phyloP scores from a whole-genome alignment of 345 rosid species.

The Gossypium longicalyx region DNA sequence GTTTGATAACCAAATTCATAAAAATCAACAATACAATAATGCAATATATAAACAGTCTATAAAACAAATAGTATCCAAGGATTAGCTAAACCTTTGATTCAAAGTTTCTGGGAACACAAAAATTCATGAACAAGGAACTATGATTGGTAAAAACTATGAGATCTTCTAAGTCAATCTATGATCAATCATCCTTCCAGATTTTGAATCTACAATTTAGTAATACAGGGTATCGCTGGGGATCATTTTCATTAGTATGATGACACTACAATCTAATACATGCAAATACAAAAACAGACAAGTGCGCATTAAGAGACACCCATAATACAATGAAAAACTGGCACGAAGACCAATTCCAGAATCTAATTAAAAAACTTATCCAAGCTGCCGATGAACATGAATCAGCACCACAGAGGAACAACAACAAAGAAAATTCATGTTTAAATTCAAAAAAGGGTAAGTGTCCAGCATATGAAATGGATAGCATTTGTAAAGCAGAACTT shows the following conservation, averaged over 20 bases:
- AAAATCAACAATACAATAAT: background rate
- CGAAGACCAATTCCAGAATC: background rate
- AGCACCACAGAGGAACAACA: background rate
- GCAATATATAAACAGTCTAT: background rate
- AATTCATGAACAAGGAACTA: background rate
- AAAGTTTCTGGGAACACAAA: background rate
- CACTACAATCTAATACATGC: background rate
- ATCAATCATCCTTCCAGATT: background rate
- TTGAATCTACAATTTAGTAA: background rate
- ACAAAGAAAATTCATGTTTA: background rate
- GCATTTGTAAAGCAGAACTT: constrained; percentile 17
- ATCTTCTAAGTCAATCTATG: no score
- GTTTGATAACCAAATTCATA: background rate
- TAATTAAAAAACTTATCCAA: background rate
- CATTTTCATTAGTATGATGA: background rate
- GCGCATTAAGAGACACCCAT: background rate
- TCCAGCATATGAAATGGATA: background rate
- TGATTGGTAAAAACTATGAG: no score
- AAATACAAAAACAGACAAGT: background rate
- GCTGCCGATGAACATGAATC: background rate
- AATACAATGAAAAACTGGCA: background rate
- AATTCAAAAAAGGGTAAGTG: background rate
- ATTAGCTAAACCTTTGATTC: background rate
- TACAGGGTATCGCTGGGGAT: background rate
- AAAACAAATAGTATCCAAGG: background rate